Evolutionary conservation across 345 rosid species (phyloP).

Genomic region (Heritiera littoralis): DNA sequence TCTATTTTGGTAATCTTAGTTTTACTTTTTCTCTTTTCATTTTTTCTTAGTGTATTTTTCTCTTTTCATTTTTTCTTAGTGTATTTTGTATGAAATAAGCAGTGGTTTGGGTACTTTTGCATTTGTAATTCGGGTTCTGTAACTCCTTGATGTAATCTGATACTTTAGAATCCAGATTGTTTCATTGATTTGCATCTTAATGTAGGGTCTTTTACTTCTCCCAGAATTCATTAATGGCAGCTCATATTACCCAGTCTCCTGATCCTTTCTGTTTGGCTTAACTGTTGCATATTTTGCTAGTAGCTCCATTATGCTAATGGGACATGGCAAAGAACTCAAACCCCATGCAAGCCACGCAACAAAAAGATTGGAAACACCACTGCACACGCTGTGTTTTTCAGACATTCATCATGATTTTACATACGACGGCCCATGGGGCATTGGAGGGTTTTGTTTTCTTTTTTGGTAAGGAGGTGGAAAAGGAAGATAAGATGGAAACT

Average conservation of each 20-base stretch:
- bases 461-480: too few species aligned
- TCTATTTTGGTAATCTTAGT: constrained; percentile 3
- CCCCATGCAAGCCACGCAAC: not conserved
- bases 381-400: not conserved
- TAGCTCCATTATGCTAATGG: not conserved
- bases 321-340: not conserved
- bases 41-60: not conserved
- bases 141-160: not conserved
- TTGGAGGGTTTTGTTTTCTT: too few species aligned
- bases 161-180: not conserved
- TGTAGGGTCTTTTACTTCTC: too few species aligned
- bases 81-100: constrained; percentile 12
- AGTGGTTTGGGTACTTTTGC: not conserved
- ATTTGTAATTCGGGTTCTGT: not conserved
- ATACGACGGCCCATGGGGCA: not conserved
- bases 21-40: not conserved
- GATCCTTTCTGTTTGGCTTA: not conserved
- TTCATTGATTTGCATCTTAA: not conserved
- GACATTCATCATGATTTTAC: not conserved
- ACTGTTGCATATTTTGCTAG: not conserved
- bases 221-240: not conserved
- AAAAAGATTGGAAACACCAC: not conserved
- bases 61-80: not conserved
- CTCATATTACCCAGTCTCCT: not conserved
- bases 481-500: too few species aligned